Percentiles rank a stretch among this genome's conserved stretches.
Evolutionary conservation across 108 stramenopile species (phyloP).

Genomic region (Fragilaria crotonensis): DNA sequence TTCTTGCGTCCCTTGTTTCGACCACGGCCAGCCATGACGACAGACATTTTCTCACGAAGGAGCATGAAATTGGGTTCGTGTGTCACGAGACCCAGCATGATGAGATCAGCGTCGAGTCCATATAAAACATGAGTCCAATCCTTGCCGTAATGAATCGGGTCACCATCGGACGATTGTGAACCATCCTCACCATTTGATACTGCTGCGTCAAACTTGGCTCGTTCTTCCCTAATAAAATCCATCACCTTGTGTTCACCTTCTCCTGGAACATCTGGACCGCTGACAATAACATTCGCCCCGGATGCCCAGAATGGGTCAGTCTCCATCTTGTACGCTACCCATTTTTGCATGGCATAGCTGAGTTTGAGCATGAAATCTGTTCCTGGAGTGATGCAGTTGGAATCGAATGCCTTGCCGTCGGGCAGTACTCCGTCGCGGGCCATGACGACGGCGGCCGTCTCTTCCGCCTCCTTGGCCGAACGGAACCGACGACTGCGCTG

Average conservation of each 20-base stretch:
- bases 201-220: constrained; percentile 26
- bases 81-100: constrained; percentile 96
- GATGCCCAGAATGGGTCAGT: constrained; percentile 90
- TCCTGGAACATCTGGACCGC: constrained; percentile 98
- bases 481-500: constrained; percentile 97
- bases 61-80: constrained; percentile 96
- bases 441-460: constrained; percentile 71
- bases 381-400: too few relatives aligned
- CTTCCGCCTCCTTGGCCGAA: constrained; percentile 87
- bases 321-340: constrained; percentile 88
- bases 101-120: constrained; percentile 96
- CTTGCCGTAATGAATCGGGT: constrained; percentile 39
- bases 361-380: constrained; percentile 98
- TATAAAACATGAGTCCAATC: constrained; percentile 89
- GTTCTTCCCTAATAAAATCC: constrained; percentile 87
- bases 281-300: constrained; percentile 84
- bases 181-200: constrained; percentile 13
- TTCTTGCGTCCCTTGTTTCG: constrained; percentile 80
- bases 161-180: constrained; percentile 2
- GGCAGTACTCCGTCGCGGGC: constrained; percentile 62
- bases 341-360: constrained; percentile 81
- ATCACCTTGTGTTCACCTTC: constrained; percentile 98
- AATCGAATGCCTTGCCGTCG: constrained; percentile 80
- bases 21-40: constrained; percentile 86
- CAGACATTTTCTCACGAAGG: constrained; percentile 94